Conservation (phyloP, 75 land plant species). For the Larix kaempferi region DNA sequence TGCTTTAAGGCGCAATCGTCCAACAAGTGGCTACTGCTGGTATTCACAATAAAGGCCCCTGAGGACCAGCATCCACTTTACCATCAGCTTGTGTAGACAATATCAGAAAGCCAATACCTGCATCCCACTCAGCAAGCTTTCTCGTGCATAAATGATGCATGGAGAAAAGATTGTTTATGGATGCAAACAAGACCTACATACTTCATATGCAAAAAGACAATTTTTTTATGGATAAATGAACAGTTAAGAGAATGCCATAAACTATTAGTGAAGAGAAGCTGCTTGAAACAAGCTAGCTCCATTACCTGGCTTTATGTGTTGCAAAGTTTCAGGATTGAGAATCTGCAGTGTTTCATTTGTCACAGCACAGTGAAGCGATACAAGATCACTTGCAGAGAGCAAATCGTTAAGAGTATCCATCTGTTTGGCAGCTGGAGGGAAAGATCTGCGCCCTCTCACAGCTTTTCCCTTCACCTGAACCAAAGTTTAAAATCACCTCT, state of each 20-base stretch:
- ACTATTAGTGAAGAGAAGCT: background rate
- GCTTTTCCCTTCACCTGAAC: conserved; percentile 58
- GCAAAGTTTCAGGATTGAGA: conserved; percentile 84
- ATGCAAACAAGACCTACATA: background rate
- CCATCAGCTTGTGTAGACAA: background rate
- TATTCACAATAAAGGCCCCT: conserved; percentile 97
- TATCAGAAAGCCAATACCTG: background rate
- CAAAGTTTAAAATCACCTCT: background rate
- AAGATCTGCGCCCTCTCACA: conserved; percentile 32
- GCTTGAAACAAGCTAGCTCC: background rate
- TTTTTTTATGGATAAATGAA: background rate
- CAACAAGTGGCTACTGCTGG: conserved; percentile 90
- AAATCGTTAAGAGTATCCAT: conserved; percentile 94
- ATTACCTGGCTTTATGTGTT: conserved; percentile 93
- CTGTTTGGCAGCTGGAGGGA: conserved; percentile 84
- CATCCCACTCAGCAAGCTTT: background rate
- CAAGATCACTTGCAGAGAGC: conserved; percentile 87
- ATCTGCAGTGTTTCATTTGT: conserved; percentile 91
- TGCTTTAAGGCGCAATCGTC: conserved; percentile 99
- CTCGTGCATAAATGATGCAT: background rate
- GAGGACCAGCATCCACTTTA: background rate
- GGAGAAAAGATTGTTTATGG: background rate
- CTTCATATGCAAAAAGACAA: background rate
- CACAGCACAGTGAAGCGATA: conserved; percentile 91
- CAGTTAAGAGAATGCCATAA: background rate